Percentiles rank a stretch among this genome's conserved stretches.
Conservation (phyloP, 2,329 filamentous ascomycete species). For the Claviceps pazoutovae region DNA sequence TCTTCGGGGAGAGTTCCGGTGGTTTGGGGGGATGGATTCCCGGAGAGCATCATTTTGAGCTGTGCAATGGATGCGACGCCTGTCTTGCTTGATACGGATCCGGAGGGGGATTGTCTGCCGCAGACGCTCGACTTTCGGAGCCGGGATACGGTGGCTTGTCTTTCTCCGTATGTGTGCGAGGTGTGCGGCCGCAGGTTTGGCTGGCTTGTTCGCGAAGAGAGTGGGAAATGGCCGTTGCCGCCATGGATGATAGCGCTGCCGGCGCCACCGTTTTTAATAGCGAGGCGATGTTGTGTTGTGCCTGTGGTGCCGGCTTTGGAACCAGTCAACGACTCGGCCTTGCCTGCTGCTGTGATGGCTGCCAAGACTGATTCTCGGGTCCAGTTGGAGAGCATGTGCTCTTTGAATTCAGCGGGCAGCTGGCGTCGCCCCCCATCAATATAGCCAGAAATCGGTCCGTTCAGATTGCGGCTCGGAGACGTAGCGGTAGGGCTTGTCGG, state of each 20-base stretch:
- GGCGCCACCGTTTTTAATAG: conserved; percentile 29
- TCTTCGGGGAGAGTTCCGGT: conserved; percentile 21
- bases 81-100: conserved; percentile 29
- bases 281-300: conserved; percentile 39
- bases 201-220: conserved; percentile 36
- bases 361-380: conserved; percentile 59
- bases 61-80: conserved; percentile 49
- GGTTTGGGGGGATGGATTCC: conserved; percentile 28
- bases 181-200: conserved; percentile 37
- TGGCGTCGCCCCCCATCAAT: conserved; percentile 31
- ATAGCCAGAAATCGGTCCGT: conserved; percentile 45
- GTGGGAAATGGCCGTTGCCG: conserved; percentile 24
- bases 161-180: conserved; percentile 22
- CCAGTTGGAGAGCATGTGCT: conserved; percentile 71
- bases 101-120: conserved; percentile 33
- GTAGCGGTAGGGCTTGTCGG: conserved; percentile 51
- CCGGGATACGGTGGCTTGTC: conserved; percentile 23
- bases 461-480: conserved; percentile 53
- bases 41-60: conserved; percentile 46
- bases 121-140: conserved; percentile 40
- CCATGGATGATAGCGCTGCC: conserved; percentile 20
- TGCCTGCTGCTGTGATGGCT: conserved; percentile 53
- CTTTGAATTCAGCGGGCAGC: conserved; percentile 52
- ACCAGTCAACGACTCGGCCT: conserved; percentile 60
- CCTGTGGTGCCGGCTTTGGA: conserved; percentile 52